phyloP scores from a whole-genome alignment of 495 filamentous ascomycete species.

The Astrocystis sublimbata region DNA sequence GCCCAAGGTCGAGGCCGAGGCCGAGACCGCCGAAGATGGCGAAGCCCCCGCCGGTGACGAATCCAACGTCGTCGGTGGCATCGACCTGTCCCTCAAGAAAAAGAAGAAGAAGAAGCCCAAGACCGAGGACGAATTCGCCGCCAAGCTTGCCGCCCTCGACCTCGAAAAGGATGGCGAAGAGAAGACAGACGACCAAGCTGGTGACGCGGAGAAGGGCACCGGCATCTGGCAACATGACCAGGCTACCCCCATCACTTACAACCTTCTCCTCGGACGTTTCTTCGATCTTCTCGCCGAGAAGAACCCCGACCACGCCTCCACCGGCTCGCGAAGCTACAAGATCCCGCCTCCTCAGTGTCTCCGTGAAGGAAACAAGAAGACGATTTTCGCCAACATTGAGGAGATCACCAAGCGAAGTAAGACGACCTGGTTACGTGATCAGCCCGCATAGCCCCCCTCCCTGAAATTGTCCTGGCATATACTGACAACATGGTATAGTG shows the following conservation, averaged over 20 bases:
- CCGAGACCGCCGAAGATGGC: slow-evolving; percentile 58
- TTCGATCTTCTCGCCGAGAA: slow-evolving; percentile 88
- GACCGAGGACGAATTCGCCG: slow-evolving; percentile 58
- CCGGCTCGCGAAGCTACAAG: slow-evolving; percentile 92
- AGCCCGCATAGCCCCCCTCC: not conserved
- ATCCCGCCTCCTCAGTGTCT: slow-evolving; percentile 98
- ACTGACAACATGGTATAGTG: slow-evolving; percentile 62
- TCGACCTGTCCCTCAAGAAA: slow-evolving; percentile 86
- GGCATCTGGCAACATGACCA: slow-evolving; percentile 90
- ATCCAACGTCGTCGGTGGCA: slow-evolving; percentile 57
- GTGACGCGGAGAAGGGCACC: slow-evolving; percentile 86
- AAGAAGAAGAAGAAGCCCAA: slow-evolving; percentile 96
- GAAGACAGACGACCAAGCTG: slow-evolving; percentile 54
- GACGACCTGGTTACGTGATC: not conserved
- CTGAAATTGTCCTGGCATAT: slow-evolving; percentile 32
- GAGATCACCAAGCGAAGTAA: slow-evolving; percentile 71
- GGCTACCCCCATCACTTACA: slow-evolving; percentile 75
- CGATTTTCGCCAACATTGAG: slow-evolving; percentile 96
- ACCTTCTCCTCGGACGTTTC: slow-evolving; percentile 81
- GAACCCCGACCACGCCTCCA: slow-evolving; percentile 89
- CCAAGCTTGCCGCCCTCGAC: slow-evolving; percentile 66
- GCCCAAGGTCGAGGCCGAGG: slow-evolving; percentile 61
- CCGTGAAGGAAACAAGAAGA: slow-evolving; percentile 99
- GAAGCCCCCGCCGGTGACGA: slow-evolving; percentile 59
- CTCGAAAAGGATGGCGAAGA: slow-evolving; percentile 76